Evolutionary conservation across 1,139 yeast genomes (phyloP), one percentile per base, ranked within the genome.

Genomic region (Protomyces arabidopsidicola): DNA sequence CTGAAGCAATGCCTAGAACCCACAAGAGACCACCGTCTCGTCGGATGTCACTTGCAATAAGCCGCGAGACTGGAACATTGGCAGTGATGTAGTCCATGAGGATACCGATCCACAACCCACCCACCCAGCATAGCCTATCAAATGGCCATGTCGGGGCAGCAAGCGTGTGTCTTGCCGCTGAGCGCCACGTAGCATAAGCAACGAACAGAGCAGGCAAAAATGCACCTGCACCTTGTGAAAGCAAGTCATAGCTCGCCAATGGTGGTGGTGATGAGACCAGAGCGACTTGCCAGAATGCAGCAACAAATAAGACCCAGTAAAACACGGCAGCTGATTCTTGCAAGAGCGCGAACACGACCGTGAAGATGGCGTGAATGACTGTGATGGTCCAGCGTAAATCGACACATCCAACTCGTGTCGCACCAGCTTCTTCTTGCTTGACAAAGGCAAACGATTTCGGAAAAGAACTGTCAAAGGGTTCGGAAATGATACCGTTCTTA

Each of bases 21-120:
- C 48, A 58, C 8, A 18, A 42, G 18, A 58, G 39, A 0, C 96
- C 97, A 0, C 91, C 84, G 73, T 87, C 91, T 45, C 82, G 81
- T 68, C 80, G 82, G 48, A 93, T 77, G 72, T 91, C 98, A 8
- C 78, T 75, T 1, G 84, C 70, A 0, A 95, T 87, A 55, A 93
- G 77, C 65, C 98, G 78, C 72, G 93, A 98, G 12, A 91, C 85
- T 0, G 97, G 97, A 20, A 93, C 76, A 67, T 91, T 77, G 71
- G 90, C 97, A 75, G 91, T 90, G 0, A 96, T 90, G 70, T 89
- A 81, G 73, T 90, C 90, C 72, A 91, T 91, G 70, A 90, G 78
- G 51, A 88, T 81, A 0, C 97, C 97, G 1, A 88, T 71, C 96
- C 96, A 90, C 71, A 88, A 87, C 4, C 86, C 78, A 0, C 91